These are phyloP conservation scores for Oropetium thomaeum DNA, from an alignment of 176 grass and related monocot species.

Conservation along the genomic window DNA sequence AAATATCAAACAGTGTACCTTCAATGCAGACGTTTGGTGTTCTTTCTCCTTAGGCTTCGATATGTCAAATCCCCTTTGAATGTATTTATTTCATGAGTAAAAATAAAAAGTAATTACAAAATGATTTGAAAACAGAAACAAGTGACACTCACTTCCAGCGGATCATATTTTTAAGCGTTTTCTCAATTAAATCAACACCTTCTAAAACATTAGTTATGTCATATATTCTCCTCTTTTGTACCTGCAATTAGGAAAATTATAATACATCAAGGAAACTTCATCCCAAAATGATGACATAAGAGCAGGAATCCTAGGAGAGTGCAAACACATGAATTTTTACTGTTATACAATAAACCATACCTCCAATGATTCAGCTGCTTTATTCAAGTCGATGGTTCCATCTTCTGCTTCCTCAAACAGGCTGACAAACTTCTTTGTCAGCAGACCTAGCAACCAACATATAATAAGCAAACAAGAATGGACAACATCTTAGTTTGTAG, in stretches of 20 bases:
- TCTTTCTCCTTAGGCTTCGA: conserved; percentile 76
- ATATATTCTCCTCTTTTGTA: conserved; percentile 98
- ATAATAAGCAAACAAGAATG: conserved; percentile 20
- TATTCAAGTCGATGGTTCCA: conserved; percentile 95
- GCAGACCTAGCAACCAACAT: conserved; percentile 57
- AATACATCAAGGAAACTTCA: conserved; percentile 12
- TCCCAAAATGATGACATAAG: neutral
- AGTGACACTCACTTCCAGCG: conserved; percentile 74
- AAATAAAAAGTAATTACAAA: conserved; percentile 11
- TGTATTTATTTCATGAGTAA: conserved; percentile 40
- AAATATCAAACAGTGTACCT: conserved; percentile 44
- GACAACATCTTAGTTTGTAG: neutral
- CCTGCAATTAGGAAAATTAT: conserved; percentile 52
- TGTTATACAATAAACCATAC: conserved; percentile 35
- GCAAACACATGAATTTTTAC: neutral
- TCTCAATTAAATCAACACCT: conserved; percentile 94
- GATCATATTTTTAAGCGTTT: conserved; percentile 80
- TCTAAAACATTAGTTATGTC: conserved; percentile 99
- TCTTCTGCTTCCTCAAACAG: conserved; percentile 78
- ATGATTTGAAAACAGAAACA: conserved; percentile 20
- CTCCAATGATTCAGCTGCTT: conserved; percentile 76
- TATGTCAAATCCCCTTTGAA: conserved; percentile 74
- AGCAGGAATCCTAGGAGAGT: neutral
- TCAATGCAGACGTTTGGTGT: conserved; percentile 55
- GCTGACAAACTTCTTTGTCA: conserved; percentile 91